A percentile compares a stretch with the other conserved stretches of the same genome.
These are phyloP conservation scores for Cucumis melo DNA, from an alignment of 306 rosid species.

Conservation along the genomic window DNA sequence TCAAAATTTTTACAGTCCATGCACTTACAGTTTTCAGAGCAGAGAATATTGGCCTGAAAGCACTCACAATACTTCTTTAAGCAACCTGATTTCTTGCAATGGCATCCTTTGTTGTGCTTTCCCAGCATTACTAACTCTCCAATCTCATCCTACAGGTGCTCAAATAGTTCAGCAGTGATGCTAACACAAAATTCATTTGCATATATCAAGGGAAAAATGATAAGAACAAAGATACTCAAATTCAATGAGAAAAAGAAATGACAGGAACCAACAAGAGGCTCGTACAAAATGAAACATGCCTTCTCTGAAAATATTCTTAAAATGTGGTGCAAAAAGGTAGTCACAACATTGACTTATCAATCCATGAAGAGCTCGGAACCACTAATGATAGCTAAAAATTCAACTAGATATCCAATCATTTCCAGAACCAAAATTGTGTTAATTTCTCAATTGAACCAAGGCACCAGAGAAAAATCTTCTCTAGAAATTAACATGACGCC, in stretches of 20 bases:
- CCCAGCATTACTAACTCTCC: constrained; percentile 71
- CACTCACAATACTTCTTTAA: constrained; percentile 95
- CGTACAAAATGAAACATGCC: neutral
- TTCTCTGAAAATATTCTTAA: neutral
- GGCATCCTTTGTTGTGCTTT: constrained; percentile 98
- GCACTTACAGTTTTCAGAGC: constrained; percentile 98
- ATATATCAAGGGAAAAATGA: neutral
- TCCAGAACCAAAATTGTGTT: neutral
- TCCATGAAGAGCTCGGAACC: neutral
- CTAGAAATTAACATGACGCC: neutral
- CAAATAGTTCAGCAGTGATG: neutral
- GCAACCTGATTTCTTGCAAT: constrained; percentile 95
- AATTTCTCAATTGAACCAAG: neutral
- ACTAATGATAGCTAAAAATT: neutral
- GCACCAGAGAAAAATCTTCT: neutral
- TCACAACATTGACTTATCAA: neutral
- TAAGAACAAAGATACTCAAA: neutral
- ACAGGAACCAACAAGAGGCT: neutral
- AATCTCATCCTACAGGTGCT: constrained; percentile 62
- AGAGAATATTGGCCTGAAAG: constrained; percentile 95
- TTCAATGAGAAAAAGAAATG: neutral
- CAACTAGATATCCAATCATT: neutral
- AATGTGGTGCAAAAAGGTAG: neutral
- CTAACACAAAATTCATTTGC: neutral
- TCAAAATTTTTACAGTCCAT: constrained; percentile 97